These are phyloP conservation scores for Aurantiochytrium sp. DNA, from an alignment of 108 stramenopile species.

Conservation along the genomic window DNA sequence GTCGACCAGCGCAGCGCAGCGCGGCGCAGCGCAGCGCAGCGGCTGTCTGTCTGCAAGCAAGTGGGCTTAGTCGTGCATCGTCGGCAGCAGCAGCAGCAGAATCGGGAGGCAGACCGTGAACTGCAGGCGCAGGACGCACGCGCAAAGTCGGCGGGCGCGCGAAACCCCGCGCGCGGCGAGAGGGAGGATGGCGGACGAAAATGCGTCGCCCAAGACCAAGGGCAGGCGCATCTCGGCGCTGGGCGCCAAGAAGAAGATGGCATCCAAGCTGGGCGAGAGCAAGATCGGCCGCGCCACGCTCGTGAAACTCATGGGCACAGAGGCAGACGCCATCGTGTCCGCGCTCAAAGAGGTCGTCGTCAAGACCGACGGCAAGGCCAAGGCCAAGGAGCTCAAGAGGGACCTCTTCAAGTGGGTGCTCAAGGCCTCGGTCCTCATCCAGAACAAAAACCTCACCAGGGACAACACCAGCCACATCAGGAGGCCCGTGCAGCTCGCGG, in stretches of 20 bases:
- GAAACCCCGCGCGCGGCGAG: too few relatives aligned
- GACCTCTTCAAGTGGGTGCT: slow-evolving; percentile 23
- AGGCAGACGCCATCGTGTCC: slow-evolving; percentile 17
- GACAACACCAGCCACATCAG: neutral
- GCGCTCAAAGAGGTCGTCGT: slow-evolving; percentile 1
- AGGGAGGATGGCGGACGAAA: neutral
- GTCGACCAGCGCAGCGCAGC: too few relatives aligned
- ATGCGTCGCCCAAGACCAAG: neutral
- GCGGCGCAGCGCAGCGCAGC: too few relatives aligned
- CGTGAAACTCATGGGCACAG: neutral
- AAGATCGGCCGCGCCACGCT: slow-evolving; percentile 10
- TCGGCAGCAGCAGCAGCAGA: too few relatives aligned
- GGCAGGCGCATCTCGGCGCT: neutral
- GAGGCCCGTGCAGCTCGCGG: neutral
- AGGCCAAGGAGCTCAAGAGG: neutral
- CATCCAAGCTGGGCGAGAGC: slow-evolving; percentile 15
- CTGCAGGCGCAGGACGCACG: too few relatives aligned
- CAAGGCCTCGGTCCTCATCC: slow-evolving; percentile 13
- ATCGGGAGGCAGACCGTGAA: too few relatives aligned
- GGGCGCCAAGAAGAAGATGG: slow-evolving; percentile 26
- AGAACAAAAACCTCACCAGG: neutral
- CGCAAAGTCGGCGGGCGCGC: too few relatives aligned
- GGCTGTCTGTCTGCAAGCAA: too few relatives aligned
- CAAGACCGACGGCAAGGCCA: neutral
- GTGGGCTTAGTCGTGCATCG: too few relatives aligned